Evolutionary conservation across 116 monocot species (phyloP), one percentile per base, ranked within the genome.

Genomic region (Dioscorea cayenensis): DNA sequence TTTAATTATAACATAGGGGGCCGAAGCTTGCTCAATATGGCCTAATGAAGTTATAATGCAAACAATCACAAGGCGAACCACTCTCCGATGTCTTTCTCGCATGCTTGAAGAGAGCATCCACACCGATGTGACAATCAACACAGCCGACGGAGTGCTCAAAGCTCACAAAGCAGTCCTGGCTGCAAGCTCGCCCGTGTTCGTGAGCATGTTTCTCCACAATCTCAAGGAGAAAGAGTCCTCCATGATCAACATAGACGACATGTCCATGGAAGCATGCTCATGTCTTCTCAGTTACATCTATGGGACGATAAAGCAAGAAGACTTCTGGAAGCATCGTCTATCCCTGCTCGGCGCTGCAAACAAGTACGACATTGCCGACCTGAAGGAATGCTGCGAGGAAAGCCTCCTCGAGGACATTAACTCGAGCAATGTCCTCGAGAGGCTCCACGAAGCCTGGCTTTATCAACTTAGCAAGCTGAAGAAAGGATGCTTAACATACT

Each of bases 351-450:
- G 69, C 0, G 89, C 95, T 0, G 92, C 95, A 2, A 85, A 95
- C 65, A 92, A 95, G 72, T 95, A 95, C 36, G 85, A 84, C 36
- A 86, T 95, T 14, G 29, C 74, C 0, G 83, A 83, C 38, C 86
- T 95, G 48, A 95, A 87, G 67, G 79, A 84, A 48, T 92, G 92
- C 72, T 95, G 95, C 32, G 95, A 95, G 76, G 87, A 89, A 76
- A 92, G 92, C 66, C 72, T 95, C 18, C 23, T 92, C 55, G 92
- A 92, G 75, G 95, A 95, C 51, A 81, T 95, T 23, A 89, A 71
- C 66, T 73, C 84, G 3, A 60, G 73, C 43, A 95, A 95, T 51
- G 95, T 95, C 8, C 82, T 95, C 1, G 89, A 95, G 70, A 78
- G 95, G 71, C 85, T 95, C 7, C 85, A 92, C 6, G 89, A 82